These are phyloP conservation scores for Ceraceosorus guamensis DNA, from an alignment of 1,284 basidiomycete genomes.

Conservation along the genomic window DNA sequence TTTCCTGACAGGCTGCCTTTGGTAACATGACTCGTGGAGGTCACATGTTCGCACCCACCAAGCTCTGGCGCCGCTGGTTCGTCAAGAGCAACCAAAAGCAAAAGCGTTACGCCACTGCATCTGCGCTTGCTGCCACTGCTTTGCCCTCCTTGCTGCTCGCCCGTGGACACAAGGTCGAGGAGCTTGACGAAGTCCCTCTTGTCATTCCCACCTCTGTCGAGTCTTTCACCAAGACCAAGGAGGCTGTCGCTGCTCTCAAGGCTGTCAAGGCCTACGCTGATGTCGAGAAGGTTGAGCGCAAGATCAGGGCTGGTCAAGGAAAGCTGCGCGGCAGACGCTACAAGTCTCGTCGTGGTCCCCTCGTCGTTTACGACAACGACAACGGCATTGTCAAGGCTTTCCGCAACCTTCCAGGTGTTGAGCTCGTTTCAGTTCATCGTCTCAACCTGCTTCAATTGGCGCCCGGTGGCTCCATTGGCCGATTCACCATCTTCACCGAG, in stretches of 20 bases:
- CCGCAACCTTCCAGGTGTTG: constrained; percentile 98
- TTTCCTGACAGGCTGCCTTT: constrained; percentile 77
- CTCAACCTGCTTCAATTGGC: constrained; percentile 98
- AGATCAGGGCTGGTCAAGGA: constrained; percentile 92
- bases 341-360: constrained; percentile 93
- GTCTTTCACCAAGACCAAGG: constrained; percentile 91
- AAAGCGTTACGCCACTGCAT: constrained; percentile 94
- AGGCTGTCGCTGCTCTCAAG: constrained; percentile 91
- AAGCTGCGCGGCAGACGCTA: constrained; percentile 96
- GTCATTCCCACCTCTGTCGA: constrained; percentile 75
- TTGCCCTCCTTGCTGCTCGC: constrained; percentile 97
- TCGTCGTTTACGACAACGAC: constrained; percentile 96
- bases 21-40: constrained; percentile 67
- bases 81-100: constrained; percentile 99
- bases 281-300: constrained; percentile 92
- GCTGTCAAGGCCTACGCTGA: constrained; percentile 72
- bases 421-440: constrained; percentile 86
- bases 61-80: constrained; percentile 99
- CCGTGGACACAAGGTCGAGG: constrained; percentile 97
- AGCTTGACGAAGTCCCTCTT: constrained; percentile 92
- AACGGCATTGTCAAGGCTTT: constrained; percentile 96
- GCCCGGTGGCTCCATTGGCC: constrained; percentile 96
- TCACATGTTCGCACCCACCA: constrained; percentile 99
- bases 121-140: constrained; percentile 93
- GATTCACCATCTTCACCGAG: constrained; percentile 99